Evolutionary conservation across 371 early-diverging fungal species (phyloP), one percentile per base, ranked within the genome.

Genomic region (Mucor sp.): DNA sequence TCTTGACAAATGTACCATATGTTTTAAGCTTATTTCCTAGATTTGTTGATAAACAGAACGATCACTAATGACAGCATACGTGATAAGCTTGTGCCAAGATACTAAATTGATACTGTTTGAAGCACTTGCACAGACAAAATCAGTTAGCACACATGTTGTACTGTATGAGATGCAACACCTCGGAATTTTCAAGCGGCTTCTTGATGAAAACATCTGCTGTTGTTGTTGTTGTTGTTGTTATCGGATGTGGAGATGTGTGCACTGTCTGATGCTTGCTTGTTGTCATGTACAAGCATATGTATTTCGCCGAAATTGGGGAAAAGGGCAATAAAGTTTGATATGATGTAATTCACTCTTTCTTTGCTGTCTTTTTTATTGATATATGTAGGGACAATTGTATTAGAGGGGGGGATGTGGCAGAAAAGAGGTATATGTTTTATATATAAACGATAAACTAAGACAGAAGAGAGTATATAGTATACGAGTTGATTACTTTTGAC

Each of bases 401-500:
- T 41, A 41, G 5, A 37, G 14, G 37, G 35, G n/a, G 15, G 39
- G 17, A 17, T 35, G 37, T 35, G 17, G 41, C 17, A 17, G 17
- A 17, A 41, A 41, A 41, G 6, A 41, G 41, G 41, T 41, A 41
- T 41, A 41, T 17, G 17, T 41, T 17, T 41, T 41, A 12, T 41
- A 41, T 41, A 41, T 41, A 41, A 41, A 41, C 41, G 14, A 37
- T 37, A 37, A 14, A 37, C 1, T 2, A 41, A 41, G 41, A 41
- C 41, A 41, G 41, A 17, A 41, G 17, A 41, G 17, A 17, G 9
- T 17, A 41, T 6, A 2, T 1, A 41, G 41, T 17, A 17, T 17
- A 37, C 14, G 14, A 41, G 41, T 41, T 17, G 3, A 28, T 77
- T 81, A 86, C 74, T 89, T 89, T 44, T 83, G 80, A 23, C 88